Evolutionary conservation across 371 early-diverging fungal genomes (phyloP).

Genomic region (Spraguea lophii): DNA sequence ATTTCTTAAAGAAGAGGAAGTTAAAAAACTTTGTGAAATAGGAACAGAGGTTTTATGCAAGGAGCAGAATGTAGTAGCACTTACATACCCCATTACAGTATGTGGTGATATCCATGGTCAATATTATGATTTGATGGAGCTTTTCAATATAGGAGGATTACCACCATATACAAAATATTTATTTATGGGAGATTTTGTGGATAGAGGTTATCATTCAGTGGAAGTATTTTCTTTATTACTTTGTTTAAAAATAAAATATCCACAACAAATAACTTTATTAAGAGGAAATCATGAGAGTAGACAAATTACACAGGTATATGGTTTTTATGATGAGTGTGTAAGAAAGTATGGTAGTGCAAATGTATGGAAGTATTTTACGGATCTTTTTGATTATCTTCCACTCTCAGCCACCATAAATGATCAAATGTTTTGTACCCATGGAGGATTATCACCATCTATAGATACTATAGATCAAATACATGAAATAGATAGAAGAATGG

Average conservation of each 20-base stretch:
- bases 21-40: slow-evolving; percentile 64
- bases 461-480: slow-evolving; percentile 87
- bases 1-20: slow-evolving; percentile 57
- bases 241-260: slow-evolving; percentile 75
- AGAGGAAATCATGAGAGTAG: slow-evolving; percentile 96
- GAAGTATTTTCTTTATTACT: slow-evolving; percentile 88
- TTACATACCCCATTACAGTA: slow-evolving; percentile 77
- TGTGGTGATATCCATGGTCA: slow-evolving; percentile 99
- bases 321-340: slow-evolving; percentile 96
- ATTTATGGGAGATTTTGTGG: slow-evolving; percentile 99
- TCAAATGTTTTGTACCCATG: slow-evolving; percentile 90
- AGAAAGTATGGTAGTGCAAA: slow-evolving; percentile 86
- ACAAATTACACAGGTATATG: slow-evolving; percentile 96
- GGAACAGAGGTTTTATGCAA: slow-evolving; percentile 60
- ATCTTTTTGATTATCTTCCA: slow-evolving; percentile 90
- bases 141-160: slow-evolving; percentile 87
- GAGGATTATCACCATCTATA: slow-evolving; percentile 87
- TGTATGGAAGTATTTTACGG: slow-evolving; percentile 93
- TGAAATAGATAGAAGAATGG: slow-evolving; percentile 76
- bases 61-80: slow-evolving; percentile 68
- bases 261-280: slow-evolving; percentile 76
- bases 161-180: slow-evolving; percentile 91
- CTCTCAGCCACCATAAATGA: slow-evolving; percentile 77
- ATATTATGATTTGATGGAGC: slow-evolving; percentile 86
- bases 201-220: slow-evolving; percentile 93